Percentiles rank a stretch among this genome's conserved stretches.
Evolutionary conservation across 2,329 filamentous ascomycete genomes (phyloP).

Genomic region (Neonectria faginata): DNA sequence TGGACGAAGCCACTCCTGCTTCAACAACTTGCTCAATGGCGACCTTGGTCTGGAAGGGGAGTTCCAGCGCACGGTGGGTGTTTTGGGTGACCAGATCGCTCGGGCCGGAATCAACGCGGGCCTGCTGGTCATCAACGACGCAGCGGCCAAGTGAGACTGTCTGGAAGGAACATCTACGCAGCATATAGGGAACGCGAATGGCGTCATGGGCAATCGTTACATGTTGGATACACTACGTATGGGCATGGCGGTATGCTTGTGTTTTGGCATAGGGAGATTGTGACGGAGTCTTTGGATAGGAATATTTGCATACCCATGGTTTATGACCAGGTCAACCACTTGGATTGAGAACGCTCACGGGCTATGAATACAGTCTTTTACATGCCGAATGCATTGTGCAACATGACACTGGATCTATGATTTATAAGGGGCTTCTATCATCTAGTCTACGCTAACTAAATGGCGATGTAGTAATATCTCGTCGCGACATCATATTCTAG

Average conservation of each 20-base stretch:
- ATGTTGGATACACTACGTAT: slow-evolving; percentile 1
- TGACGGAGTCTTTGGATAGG: neutral
- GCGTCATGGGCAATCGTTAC: neutral
- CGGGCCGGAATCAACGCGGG: slow-evolving; percentile 46
- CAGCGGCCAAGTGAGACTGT: slow-evolving; percentile 17
- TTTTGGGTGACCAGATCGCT: slow-evolving; percentile 43
- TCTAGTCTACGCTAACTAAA: neutral
- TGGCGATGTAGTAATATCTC: slow-evolving; percentile 55
- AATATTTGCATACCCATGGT: neutral
- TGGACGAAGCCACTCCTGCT: slow-evolving; percentile 38
- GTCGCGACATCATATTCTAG: slow-evolving; percentile 58
- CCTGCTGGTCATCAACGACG: slow-evolving; percentile 45
- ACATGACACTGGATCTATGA: neutral
- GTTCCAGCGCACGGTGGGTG: slow-evolving; percentile 43
- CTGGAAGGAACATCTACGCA: neutral
- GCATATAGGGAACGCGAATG: slow-evolving; percentile 6
- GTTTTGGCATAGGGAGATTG: slow-evolving; percentile 1
- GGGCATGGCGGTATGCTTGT: neutral
- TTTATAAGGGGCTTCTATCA: too few species aligned
- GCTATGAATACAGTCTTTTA: slow-evolving; percentile 10
- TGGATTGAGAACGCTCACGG: slow-evolving; percentile 11
- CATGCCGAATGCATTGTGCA: neutral
- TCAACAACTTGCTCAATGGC: slow-evolving; percentile 31
- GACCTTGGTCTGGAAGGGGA: slow-evolving; percentile 45
- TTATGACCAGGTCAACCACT: neutral